Percentiles rank a stretch among this genome's conserved stretches.
Conservation (phyloP, 2,329 filamentous ascomycete species). For the Emericellopsis atlantica region DNA sequence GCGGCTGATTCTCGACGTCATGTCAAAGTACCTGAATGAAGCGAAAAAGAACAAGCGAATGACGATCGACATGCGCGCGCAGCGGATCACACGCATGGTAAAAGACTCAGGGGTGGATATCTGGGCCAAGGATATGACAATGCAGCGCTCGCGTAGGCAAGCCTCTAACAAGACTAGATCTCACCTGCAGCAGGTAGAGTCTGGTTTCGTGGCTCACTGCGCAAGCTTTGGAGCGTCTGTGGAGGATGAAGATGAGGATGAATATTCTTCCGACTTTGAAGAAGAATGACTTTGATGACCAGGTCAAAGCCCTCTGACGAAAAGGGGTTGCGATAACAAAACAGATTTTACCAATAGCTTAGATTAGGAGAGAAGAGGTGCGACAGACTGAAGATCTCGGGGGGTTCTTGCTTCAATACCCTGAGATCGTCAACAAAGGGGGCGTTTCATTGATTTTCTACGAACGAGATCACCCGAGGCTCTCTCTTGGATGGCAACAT, state of each 20-base stretch:
- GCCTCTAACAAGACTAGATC: neutral
- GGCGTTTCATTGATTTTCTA: no score
- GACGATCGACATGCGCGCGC: neutral
- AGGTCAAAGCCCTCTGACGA: no score
- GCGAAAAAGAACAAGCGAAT: neutral
- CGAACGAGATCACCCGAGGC: no score
- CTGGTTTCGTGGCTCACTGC: neutral
- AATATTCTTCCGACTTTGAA: neutral
- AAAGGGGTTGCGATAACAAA: no score
- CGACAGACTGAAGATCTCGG: no score
- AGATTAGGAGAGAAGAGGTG: no score
- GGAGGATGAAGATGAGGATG: neutral
- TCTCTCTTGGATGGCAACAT: no score
- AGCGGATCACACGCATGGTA: neutral
- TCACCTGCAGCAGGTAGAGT: neutral
- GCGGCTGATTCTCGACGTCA: conserved; percentile 20
- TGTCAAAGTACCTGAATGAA: neutral
- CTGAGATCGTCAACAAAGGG: no score
- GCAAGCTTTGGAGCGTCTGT: neutral
- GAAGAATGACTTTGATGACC: neutral
- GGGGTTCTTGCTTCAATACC: no score
- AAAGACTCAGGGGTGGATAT: neutral
- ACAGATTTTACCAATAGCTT: no score
- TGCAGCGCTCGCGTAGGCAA: neutral
- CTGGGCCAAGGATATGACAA: neutral